These are phyloP conservation scores for Scutellaria baicalensis DNA, from an alignment of 257 asterid genomes.

Conservation along the genomic window DNA sequence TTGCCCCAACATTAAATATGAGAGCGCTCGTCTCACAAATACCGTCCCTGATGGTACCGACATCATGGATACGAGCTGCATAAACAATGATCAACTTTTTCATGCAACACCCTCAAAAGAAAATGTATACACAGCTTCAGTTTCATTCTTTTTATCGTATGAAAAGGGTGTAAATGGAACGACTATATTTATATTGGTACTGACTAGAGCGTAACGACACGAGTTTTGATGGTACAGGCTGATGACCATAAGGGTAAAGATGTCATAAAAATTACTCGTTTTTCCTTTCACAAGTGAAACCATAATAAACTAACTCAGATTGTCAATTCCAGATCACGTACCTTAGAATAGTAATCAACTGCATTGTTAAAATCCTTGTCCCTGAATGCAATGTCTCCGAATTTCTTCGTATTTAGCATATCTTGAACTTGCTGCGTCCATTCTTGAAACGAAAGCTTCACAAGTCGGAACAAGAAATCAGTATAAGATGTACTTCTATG, in stretches of 20 bases:
- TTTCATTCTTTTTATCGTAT: too few relatives aligned
- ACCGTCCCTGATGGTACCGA: conserved; percentile 86
- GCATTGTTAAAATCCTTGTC: conserved; percentile 90
- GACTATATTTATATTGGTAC: too few relatives aligned
- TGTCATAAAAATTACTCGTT: too few relatives aligned
- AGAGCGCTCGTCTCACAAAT: conserved; percentile 76
- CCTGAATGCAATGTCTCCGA: conserved; percentile 82
- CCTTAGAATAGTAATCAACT: conserved; percentile 84
- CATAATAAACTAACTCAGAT: not conserved
- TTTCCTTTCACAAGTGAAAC: not conserved
- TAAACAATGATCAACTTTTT: not conserved
- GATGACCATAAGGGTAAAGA: too few relatives aligned
- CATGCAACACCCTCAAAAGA: not conserved
- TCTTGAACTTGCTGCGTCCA: conserved; percentile 99
- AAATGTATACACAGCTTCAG: too few relatives aligned
- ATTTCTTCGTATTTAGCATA: conserved; percentile 87
- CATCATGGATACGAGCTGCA: conserved; percentile 89
- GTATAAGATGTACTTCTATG: not conserved
- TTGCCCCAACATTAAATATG: conserved; percentile 78
- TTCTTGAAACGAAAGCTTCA: conserved; percentile 94
- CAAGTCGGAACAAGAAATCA: not conserved
- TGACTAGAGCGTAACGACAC: too few relatives aligned
- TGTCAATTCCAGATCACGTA: conserved; percentile 7
- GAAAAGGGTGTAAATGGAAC: too few relatives aligned
- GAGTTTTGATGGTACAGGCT: too few relatives aligned